These are phyloP conservation scores for Diplodia corticola DNA, from an alignment of 2,329 filamentous ascomycete genomes.

Conservation along the genomic window DNA sequence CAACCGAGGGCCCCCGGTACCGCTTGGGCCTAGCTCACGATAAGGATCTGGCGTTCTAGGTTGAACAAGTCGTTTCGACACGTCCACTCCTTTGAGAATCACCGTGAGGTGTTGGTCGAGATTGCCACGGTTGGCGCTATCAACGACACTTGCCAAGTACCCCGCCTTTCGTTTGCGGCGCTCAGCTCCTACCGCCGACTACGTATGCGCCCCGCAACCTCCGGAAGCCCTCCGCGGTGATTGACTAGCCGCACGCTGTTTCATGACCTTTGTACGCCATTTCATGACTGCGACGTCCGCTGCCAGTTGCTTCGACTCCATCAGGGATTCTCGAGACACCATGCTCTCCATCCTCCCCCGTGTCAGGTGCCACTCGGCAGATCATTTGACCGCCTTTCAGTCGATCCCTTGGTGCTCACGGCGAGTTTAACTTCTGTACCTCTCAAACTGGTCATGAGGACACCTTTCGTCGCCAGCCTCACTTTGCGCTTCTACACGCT, in stretches of 20 bases:
- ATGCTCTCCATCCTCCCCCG: neutral
- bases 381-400: slow-evolving; percentile 19
- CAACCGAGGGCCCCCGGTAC: neutral
- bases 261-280: neutral
- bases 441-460: slow-evolving; percentile 1
- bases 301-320: neutral
- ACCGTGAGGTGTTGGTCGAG: neutral
- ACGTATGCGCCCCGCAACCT: neutral
- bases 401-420: slow-evolving; percentile 3
- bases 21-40: neutral
- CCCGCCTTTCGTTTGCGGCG: slow-evolving; percentile 15
- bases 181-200: neutral
- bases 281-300: neutral
- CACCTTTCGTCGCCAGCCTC: slow-evolving; percentile 7
- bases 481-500: neutral
- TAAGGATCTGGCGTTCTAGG: neutral
- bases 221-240: neutral
- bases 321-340: neutral
- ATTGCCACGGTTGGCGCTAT: neutral
- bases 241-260: neutral
- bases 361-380: neutral
- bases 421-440: neutral
- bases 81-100: neutral
- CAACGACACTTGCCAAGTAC: neutral
- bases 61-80: slow-evolving; percentile 10